These are phyloP conservation scores for Litchi chinensis DNA, from an alignment of 345 rosid genomes.

Conservation along the genomic window DNA sequence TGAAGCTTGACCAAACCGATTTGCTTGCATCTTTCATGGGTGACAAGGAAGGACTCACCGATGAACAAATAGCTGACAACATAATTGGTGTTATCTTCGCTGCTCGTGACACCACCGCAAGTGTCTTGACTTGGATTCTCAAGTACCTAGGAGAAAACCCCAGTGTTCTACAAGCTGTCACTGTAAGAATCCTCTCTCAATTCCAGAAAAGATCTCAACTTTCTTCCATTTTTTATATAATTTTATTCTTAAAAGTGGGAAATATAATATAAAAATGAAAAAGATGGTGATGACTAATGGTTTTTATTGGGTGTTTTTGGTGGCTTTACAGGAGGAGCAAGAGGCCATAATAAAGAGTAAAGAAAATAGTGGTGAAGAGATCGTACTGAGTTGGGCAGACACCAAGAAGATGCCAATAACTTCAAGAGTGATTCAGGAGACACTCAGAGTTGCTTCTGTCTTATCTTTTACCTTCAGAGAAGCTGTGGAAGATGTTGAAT, in stretches of 20 bases:
- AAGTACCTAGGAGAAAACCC: conserved; percentile 80
- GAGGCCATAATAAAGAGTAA: conserved; percentile 51
- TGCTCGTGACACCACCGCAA: conserved; percentile 89
- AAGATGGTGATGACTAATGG: conserved; percentile 12
- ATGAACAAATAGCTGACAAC: conserved; percentile 86
- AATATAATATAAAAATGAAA: background rate
- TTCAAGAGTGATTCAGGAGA: conserved; percentile 80
- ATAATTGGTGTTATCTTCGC: conserved; percentile 89
- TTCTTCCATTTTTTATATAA: background rate
- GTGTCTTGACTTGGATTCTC: conserved; percentile 82
- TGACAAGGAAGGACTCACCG: conserved; percentile 63
- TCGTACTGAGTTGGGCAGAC: conserved; percentile 59
- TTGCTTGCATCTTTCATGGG: conserved; percentile 83
- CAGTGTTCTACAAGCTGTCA: conserved; percentile 67
- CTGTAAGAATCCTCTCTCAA: conserved; percentile 45
- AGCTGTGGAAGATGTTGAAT: conserved; percentile 89
- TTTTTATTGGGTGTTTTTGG: background rate
- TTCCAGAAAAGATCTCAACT: background rate
- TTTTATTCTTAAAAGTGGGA: background rate
- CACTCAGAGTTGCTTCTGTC: conserved; percentile 78
- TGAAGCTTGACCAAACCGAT: conserved; percentile 47
- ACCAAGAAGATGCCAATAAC: conserved; percentile 80
- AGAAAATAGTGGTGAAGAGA: conserved; percentile 41
- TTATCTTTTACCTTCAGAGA: conserved; percentile 90
- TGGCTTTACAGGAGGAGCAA: conserved; percentile 65